Evolutionary conservation across 208 protist species (phyloP).

Genomic region (Balamuthia mandrillaris): DNA sequence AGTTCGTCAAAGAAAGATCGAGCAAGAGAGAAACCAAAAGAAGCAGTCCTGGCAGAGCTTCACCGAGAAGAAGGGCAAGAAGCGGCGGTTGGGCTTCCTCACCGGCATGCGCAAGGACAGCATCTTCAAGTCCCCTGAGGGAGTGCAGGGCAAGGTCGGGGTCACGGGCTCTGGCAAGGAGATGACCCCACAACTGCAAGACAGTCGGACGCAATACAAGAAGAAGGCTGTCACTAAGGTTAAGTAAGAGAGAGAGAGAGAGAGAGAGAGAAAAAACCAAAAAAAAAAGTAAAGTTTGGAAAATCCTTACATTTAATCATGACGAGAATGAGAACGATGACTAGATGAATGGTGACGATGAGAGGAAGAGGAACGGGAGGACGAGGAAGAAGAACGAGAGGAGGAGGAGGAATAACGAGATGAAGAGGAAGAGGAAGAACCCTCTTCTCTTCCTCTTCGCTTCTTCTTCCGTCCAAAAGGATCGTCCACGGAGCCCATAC

Average conservation of each 20-base stretch:
- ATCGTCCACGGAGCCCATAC: background rate
- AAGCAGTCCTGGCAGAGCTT: conserved; percentile 32
- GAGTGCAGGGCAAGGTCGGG: conserved; percentile 33
- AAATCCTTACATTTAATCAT: too few species aligned
- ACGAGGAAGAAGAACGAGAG: too few species aligned
- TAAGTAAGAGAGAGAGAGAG: too few species aligned
- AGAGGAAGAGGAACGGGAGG: too few species aligned
- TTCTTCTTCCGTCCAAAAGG: background rate
- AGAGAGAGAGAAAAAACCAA: too few species aligned
- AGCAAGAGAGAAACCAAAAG: background rate
- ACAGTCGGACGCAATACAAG: conserved; percentile 23
- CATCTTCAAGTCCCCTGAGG: conserved; percentile 50
- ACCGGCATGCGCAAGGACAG: conserved; percentile 45
- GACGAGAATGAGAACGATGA: too few species aligned
- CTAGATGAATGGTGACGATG: too few species aligned
- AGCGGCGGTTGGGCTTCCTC: conserved; percentile 7
- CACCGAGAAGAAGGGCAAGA: conserved; percentile 32
- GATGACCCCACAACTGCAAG: conserved; percentile 9
- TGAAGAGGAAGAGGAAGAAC: too few species aligned
- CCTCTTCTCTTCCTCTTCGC: too few species aligned
- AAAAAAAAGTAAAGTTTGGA: too few species aligned
- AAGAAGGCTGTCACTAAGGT: too few species aligned
- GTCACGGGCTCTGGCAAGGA: conserved; percentile 42
- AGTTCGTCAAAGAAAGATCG: background rate
- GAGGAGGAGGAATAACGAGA: too few species aligned